Evolutionary conservation across 75 land plant genomes (phyloP), one percentile per base, ranked within the genome.

Genomic region (Cupressus sempervirens): DNA sequence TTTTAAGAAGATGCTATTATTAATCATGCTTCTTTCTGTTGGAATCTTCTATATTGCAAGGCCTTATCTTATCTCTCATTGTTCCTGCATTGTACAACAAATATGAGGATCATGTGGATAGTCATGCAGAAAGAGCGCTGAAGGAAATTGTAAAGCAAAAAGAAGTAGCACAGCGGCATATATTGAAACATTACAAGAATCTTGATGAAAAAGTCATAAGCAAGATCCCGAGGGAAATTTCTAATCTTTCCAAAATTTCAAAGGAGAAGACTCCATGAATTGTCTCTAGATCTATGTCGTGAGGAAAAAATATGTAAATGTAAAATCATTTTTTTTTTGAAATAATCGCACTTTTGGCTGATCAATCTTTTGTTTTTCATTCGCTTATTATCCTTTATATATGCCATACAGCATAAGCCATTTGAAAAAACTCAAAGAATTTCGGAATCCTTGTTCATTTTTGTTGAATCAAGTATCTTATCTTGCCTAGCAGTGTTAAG

Each of bases 21-120:
- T 86, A 26, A 40, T 70, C 70, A 13, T 34, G 34, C 35, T 29
- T n/a, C 76, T 35, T 68, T 38, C 20, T 79, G 84, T 68, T 67
- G 4, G 2, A 10, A 10, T 9, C 46, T 34, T 75, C 3, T 86
- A 35, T 77, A 40, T 62, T 85, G 81, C 89, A 90, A n/a, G 91
- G 74, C 20, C 48, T 90, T n/a, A 26, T 94, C 68, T 70, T 91
- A 62, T 36, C 87, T 70, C 86, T 93, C 11, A 90, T 88, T 11
- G 43, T 93, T 76, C 95, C 95, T 26, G 85, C 82, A 36, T 41
- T 95, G 84, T 95, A 93, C 86, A 92, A 93, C 29, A 92, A 91
- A 74, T 93, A 93, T 83, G 93, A 95, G 67, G 91, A 91, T 85
- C 90, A 86, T 20, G 87, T 93, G 46, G 93, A 95, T 80, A 88